phyloP scores from a whole-genome alignment of 768 basidiomycete genomes.

The Lentinula sp. region DNA sequence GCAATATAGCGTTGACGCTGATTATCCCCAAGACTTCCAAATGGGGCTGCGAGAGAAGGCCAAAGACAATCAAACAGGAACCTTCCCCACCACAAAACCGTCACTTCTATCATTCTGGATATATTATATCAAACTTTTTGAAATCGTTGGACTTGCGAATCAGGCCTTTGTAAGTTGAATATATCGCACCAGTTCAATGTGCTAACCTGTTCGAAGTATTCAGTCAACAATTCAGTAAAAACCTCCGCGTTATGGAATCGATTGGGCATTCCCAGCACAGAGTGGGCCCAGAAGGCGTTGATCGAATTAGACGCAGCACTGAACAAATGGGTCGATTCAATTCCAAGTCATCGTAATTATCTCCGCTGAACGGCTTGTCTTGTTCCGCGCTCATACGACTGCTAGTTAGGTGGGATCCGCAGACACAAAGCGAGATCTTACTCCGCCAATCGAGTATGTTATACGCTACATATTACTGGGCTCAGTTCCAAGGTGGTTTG shows the following conservation, averaged over 20 bases:
- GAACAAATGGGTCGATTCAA: constrained; percentile 51
- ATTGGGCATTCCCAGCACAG: background rate
- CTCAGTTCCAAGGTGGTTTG: constrained; percentile 11
- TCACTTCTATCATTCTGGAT: constrained; percentile 23
- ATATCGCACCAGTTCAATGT: no score
- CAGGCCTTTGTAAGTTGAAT: constrained; percentile 38
- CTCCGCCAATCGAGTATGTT: constrained; percentile 44
- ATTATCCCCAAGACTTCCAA: background rate
- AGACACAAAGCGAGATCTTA: constrained; percentile 25
- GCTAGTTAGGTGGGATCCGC: constrained; percentile 37
- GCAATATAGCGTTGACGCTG: background rate
- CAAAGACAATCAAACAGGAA: background rate
- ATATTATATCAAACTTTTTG: constrained; percentile 33
- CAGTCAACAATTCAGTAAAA: background rate
- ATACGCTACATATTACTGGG: constrained; percentile 41
- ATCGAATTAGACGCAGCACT: constrained; percentile 36
- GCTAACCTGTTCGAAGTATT: background rate
- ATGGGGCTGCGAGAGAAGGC: background rate
- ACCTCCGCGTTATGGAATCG: background rate
- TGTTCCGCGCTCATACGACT: background rate
- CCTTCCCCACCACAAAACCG: background rate
- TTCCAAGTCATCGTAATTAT: constrained; percentile 32
- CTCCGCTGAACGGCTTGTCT: background rate
- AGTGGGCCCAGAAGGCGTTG: background rate
- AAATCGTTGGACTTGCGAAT: constrained; percentile 41